phyloP scores from a whole-genome alignment of 192 early-diverging fungal species.

The Coemansia sp. region DNA sequence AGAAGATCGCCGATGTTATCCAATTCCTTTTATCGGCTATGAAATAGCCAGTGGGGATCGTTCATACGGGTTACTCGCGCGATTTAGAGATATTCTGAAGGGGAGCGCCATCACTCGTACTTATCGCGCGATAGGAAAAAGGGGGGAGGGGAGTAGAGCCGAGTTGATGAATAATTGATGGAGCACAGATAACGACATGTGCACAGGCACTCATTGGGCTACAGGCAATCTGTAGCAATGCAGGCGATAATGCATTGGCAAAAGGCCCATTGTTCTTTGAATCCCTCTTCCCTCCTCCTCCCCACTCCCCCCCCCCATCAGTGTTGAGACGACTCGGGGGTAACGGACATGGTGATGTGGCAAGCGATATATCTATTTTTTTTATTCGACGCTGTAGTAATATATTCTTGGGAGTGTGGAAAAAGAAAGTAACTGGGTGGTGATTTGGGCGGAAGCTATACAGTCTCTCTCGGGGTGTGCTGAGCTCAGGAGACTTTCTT shows the following conservation, averaged over 20 bases:
- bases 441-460: no score
- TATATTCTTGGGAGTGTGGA: neutral
- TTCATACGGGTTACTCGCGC: neutral
- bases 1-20: neutral
- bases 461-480: no score
- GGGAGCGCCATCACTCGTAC: neutral
- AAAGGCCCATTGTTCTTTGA: neutral
- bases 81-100: neutral
- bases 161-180: constrained; percentile 1
- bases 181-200: neutral
- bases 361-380: no score
- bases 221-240: neutral
- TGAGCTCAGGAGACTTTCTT: neutral
- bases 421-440: neutral
- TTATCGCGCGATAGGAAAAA: neutral
- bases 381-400: neutral
- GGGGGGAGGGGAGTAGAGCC: neutral
- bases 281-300: neutral
- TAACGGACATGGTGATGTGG: no score
- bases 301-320: no score
- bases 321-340: no score
- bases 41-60: neutral
- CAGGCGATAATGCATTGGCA: constrained; percentile 2
- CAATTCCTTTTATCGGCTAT: neutral
- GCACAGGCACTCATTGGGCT: neutral